Conservation (phyloP, 148 eudicot species). For the Rhododendron kiyosumense region DNA sequence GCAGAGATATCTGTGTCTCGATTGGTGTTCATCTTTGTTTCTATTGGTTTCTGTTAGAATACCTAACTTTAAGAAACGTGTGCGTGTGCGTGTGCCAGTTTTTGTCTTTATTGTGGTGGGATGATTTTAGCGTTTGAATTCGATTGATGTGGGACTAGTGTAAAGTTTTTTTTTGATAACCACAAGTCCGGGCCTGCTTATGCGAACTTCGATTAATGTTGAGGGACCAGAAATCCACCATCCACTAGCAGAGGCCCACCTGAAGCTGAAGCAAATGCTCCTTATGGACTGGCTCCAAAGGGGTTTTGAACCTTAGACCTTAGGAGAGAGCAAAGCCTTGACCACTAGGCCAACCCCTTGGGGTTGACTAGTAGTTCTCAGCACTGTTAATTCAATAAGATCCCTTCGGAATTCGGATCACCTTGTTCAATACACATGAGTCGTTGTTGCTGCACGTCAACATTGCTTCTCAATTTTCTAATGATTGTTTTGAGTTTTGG, state of each 20-base stretch:
- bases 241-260: not conserved
- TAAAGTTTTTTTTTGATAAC: not conserved
- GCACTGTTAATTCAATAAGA: too few relatives aligned
- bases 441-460: not conserved
- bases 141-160: not conserved
- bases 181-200: too few relatives aligned
- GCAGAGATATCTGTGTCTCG: not conserved
- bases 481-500: not conserved
- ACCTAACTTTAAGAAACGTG: not conserved
- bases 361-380: too few relatives aligned
- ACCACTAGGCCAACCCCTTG: too few relatives aligned
- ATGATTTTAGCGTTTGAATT: not conserved
- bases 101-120: not conserved
- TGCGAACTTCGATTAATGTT: too few relatives aligned
- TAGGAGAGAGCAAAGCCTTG: too few relatives aligned
- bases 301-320: too few relatives aligned
- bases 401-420: not conserved
- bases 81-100: not conserved
- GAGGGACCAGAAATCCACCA: too few relatives aligned
- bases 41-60: not conserved
- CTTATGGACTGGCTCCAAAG: too few relatives aligned
- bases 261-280: too few relatives aligned
- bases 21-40: not conserved
- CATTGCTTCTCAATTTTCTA: not conserved
- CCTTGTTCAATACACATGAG: not conserved